Base-by-base conservation (phyloP, 1,139 yeast species). In the Sugiyamaella pinicola region DNA sequence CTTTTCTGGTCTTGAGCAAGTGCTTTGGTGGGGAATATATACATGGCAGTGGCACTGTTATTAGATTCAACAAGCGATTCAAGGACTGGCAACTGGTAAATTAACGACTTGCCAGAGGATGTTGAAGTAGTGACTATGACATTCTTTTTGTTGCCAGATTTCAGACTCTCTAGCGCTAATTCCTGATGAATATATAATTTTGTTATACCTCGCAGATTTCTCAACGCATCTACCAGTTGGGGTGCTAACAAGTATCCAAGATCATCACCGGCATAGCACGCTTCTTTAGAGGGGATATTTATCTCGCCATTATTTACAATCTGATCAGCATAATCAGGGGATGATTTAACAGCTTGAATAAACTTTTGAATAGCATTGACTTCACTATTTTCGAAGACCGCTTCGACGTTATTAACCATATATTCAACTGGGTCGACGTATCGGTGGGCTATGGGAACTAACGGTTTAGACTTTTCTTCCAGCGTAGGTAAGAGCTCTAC, bases 21-120 rank as follows among this genome's bases (percentile, higher is more conserved):
- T 0, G 99, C 99, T 64, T 93, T 93, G 0, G 99, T 93, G 1
- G 99, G 99, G 64, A 93, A 93, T 7, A 93, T 83, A 62, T 87
- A 89, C 73, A 95, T 76, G 2, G 96, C 89, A 0, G 96, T 87
- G 0, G 87, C 71, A 5, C 80, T 76, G 3, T 80, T 79, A 52
- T 81, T 24, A 15, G 47, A 34, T 29, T 49, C 43, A 10, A 47
- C n/a, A 4, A 83, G 62, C 3, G 75, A 69, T 51, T 77, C 72
- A 8, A 91, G 68, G 3, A 93, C 88, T 0, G 98, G 96, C 1
- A 90, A 70, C 68, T 93, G 99, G 65, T 90, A 93, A 29, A 95
- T 86, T 52, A 93, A 73, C 0, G 98, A 90, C 63, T 93, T 93
- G 40, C 99, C 99, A 0, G 97, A 89, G 0, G 97, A 89, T 0